Conservation (phyloP, 139 green algal genomes). For the Coelastrella sp. region DNA sequence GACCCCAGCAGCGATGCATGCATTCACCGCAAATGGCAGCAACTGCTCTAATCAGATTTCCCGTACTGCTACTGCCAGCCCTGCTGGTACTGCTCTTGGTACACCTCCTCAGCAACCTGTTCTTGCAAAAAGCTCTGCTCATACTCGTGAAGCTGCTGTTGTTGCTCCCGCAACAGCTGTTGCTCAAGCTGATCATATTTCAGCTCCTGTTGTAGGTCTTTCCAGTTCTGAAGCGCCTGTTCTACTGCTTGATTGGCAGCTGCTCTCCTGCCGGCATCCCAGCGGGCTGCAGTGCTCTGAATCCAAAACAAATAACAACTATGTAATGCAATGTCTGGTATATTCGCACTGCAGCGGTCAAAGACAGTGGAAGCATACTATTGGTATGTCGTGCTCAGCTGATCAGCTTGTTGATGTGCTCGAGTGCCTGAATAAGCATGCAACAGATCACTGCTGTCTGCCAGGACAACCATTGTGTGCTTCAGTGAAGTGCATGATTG, state of each 20-base stretch:
- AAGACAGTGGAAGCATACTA: background rate
- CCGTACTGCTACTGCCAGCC: background rate
- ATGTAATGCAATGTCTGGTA: too few species aligned
- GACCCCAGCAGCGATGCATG: too few species aligned
- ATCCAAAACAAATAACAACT: background rate
- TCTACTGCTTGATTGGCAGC: constrained; percentile 18
- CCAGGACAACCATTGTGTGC: too few species aligned
- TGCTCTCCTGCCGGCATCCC: constrained; percentile 4
- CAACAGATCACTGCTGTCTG: too few species aligned
- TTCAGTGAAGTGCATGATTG: too few species aligned
- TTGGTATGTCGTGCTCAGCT: too few species aligned
- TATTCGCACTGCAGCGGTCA: background rate
- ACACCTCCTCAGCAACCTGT: background rate
- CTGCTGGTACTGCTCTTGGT: background rate
- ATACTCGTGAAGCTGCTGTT: background rate
- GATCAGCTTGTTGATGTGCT: too few species aligned
- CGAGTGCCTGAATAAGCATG: too few species aligned
- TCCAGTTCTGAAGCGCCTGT: constrained; percentile 18
- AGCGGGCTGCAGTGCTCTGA: constrained; percentile 29
- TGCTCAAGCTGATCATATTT: background rate
- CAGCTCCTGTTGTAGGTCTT: constrained; percentile 18
- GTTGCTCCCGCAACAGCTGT: background rate
- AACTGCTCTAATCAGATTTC: too few species aligned
- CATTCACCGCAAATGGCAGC: too few species aligned
- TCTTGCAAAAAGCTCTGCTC: background rate